Conservation (phyloP, 495 filamentous ascomycete genomes). For the Hyaloscypha finlandica region DNA sequence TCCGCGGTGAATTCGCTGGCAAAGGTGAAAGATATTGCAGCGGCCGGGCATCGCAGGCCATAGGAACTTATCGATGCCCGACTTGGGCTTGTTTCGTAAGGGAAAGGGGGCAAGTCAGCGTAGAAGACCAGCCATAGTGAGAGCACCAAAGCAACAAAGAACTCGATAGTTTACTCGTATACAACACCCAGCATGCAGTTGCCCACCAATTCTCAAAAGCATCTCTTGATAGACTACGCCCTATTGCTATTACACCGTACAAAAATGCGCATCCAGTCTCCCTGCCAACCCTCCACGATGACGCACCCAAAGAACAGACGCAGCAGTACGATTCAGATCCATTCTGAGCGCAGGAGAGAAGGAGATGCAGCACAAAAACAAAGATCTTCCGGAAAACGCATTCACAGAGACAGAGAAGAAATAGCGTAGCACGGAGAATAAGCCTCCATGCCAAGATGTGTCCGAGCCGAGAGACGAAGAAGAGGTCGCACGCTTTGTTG, state of each 20-base stretch:
- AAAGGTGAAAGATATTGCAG: too few species aligned
- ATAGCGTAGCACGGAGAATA: constrained; percentile 30
- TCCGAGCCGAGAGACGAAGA: constrained; percentile 30
- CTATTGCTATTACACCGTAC: constrained; percentile 40
- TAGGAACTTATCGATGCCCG: too few species aligned
- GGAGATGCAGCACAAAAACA: constrained; percentile 23
- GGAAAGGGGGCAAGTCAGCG: background rate
- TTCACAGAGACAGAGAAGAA: constrained; percentile 29
- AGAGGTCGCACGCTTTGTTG: constrained; percentile 14
- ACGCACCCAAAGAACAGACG: constrained; percentile 28
- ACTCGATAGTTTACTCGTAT: constrained; percentile 3
- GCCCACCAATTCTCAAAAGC: constrained; percentile 24
- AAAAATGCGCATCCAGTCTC: constrained; percentile 35
- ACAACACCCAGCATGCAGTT: constrained; percentile 3
- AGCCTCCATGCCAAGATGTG: constrained; percentile 32
- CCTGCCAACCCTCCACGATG: constrained; percentile 23
- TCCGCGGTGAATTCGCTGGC: too few species aligned
- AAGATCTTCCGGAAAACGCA: constrained; percentile 35
- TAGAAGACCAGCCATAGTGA: background rate
- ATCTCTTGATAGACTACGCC: constrained; percentile 36
- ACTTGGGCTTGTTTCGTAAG: background rate
- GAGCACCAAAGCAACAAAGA: background rate
- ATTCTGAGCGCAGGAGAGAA: constrained; percentile 30
- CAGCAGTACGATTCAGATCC: constrained; percentile 30
- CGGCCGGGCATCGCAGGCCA: too few species aligned